These are phyloP conservation scores for Mycena albidolilacea DNA, from an alignment of 768 basidiomycete genomes.

Conservation along the genomic window DNA sequence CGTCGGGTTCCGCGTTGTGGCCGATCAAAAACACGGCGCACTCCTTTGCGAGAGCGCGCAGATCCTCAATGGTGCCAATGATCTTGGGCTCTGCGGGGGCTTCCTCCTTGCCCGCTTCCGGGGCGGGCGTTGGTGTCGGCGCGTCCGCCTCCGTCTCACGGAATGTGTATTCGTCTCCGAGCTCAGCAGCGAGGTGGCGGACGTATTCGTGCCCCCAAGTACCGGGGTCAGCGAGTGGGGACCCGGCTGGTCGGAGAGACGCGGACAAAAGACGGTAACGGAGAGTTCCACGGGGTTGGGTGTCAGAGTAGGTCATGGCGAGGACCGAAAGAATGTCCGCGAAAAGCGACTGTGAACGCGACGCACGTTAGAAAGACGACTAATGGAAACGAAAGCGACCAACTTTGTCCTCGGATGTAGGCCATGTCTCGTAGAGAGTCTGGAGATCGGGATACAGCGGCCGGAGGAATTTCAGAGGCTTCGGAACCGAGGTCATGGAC, in stretches of 20 bases:
- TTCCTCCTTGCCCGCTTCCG: constrained; percentile 49
- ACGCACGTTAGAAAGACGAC: constrained; percentile 10
- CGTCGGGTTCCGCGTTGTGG: constrained; percentile 98
- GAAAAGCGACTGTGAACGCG: constrained; percentile 84
- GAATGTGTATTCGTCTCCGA: constrained; percentile 90
- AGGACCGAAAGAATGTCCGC: constrained; percentile 98
- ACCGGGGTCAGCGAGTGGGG: constrained; percentile 89
- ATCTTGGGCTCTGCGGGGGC: constrained; percentile 52
- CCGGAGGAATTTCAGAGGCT: constrained; percentile 97
- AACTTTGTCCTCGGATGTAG: constrained; percentile 85
- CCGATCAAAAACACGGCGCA: constrained; percentile 91
- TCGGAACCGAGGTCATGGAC: constrained; percentile 99
- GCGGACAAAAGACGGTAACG: constrained; percentile 91
- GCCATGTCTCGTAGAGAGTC: constrained; percentile 86
- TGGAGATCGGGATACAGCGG: constrained; percentile 94
- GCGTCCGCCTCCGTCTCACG: constrained; percentile 69
- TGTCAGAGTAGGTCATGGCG: constrained; percentile 99
- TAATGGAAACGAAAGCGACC: constrained; percentile 7
- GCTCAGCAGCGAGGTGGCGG: constrained; percentile 94
- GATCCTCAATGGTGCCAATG: constrained; percentile 78
- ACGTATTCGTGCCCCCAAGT: constrained; percentile 99
- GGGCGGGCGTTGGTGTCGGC: constrained; percentile 41
- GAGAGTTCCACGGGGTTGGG: constrained; percentile 95
- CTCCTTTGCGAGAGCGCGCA: constrained; percentile 82
- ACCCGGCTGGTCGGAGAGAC: constrained; percentile 73